phyloP scores from a whole-genome alignment of 2,329 filamentous ascomycete species.

The Phaeosphaeria sp. region DNA sequence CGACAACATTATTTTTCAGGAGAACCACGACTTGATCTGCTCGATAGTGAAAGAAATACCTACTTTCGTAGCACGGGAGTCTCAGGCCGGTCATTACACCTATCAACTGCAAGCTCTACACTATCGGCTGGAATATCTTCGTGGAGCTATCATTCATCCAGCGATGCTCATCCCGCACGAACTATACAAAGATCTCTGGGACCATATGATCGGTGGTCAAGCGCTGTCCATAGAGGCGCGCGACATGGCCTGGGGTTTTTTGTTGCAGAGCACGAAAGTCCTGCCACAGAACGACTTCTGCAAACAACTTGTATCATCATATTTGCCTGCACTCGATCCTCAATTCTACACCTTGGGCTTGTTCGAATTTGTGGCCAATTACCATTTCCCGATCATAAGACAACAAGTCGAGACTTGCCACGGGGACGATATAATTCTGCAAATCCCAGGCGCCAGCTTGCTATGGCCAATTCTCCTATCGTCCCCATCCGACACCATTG shows the following conservation, averaged over 20 bases:
- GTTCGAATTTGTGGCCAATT: slow-evolving; percentile 66
- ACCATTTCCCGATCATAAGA: slow-evolving; percentile 30
- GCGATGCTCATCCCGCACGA: slow-evolving; percentile 67
- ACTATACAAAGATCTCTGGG: slow-evolving; percentile 72
- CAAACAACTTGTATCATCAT: slow-evolving; percentile 49
- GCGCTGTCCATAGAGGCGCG: slow-evolving; percentile 67
- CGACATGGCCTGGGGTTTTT: slow-evolving; percentile 67
- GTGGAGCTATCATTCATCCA: slow-evolving; percentile 65
- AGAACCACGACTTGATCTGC: slow-evolving; percentile 32
- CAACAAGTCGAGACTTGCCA: slow-evolving; percentile 20
- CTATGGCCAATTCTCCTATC: slow-evolving; percentile 84
- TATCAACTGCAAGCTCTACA: slow-evolving; percentile 32
- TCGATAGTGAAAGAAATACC: slow-evolving; percentile 50
- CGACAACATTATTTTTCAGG: slow-evolving; percentile 32
- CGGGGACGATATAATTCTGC: slow-evolving; percentile 46
- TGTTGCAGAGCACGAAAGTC: slow-evolving; percentile 29
- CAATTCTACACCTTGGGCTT: slow-evolving; percentile 66
- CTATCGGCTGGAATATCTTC: slow-evolving; percentile 61
- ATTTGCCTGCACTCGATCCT: slow-evolving; percentile 64
- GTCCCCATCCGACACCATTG: slow-evolving; percentile 69
- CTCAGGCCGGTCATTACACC: slow-evolving; percentile 10
- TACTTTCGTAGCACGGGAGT: slow-evolving; percentile 37
- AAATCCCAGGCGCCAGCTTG: slow-evolving; percentile 67
- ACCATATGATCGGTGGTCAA: slow-evolving; percentile 70
- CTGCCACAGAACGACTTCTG: slow-evolving; percentile 38